Evolutionary conservation across 2,329 filamentous ascomycete species (phyloP), one percentile per base, ranked within the genome.

Genomic region (Hymenotorrendiella dingleyae): DNA sequence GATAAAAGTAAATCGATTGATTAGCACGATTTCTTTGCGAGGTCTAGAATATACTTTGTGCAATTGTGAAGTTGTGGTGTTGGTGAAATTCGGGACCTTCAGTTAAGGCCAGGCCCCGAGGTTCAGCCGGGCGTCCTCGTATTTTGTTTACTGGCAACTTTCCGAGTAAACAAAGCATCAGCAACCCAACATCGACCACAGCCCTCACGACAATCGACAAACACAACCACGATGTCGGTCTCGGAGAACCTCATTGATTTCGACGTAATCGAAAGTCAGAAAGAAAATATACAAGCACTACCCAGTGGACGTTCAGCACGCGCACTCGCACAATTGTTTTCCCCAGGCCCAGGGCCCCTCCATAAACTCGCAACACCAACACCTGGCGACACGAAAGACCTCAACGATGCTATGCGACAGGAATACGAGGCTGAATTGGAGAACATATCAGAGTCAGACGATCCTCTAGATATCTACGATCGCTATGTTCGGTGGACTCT

Each of bases 401-500:
- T 87, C 50, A 86, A 95, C 67, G 82, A 91, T 61, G 78, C 76
- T 42, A 84, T 85, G 54, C 80, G 91, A 53, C 79, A 84, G 55
- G 84, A 91, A 58, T 97, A 87, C 56, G 93, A 98, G 65, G 76
- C 80, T 10, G 93, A 97, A 64, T 67, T 97, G 14, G 73, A 79
- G 32, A 78, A 72, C 36, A 82, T 94, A 38, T 77, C 79, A 50
- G 93, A 98, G 62, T 87, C 86, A 0, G 93, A 98, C 61, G 93
- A 98, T 59, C 93, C 93, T 1, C 79, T 98, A 36, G 93, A 97
- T 58, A 78, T 96, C 48, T 98, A 88, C 68, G 91, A 97, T 63
- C 83, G 93, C 62, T 98, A 98, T 62, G 87, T 97, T 45, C 88
- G 88, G 66, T 98, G 93, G 93, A 95, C 90, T 1, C 71, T 97